A percentile compares a stretch with the other conserved stretches of the same genome.
Evolutionary conservation across 768 basidiomycete species (phyloP).

Genomic region (Tulasnella calospora): DNA sequence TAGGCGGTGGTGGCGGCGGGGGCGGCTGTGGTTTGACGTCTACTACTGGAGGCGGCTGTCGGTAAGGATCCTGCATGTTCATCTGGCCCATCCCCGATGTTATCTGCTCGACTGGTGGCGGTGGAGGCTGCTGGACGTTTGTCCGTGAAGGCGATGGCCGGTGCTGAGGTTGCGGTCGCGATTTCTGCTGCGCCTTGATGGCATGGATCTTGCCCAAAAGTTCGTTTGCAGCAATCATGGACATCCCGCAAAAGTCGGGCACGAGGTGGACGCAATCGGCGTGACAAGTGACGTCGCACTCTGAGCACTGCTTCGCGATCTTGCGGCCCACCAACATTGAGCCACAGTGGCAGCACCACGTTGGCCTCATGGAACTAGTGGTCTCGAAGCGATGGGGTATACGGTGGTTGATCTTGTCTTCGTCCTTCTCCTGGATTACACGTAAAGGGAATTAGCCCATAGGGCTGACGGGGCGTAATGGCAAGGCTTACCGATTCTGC

Average conservation of each 20-base stretch:
- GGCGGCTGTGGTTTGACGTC: slow-evolving; percentile 11
- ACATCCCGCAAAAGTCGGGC: slow-evolving; percentile 99
- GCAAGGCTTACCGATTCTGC: slow-evolving; percentile 59
- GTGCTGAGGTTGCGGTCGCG: slow-evolving; percentile 26
- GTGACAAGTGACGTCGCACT: slow-evolving; percentile 95
- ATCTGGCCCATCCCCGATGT: slow-evolving; percentile 29
- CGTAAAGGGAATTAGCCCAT: background rate
- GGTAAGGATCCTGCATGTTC: slow-evolving; percentile 29
- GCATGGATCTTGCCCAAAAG: slow-evolving; percentile 85
- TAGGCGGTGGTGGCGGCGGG: slow-evolving; percentile 1
- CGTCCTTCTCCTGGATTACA: slow-evolving; percentile 74
- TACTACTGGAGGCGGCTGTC: slow-evolving; percentile 19
- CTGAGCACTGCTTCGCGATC: slow-evolving; percentile 92
- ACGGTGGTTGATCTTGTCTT: slow-evolving; percentile 98
- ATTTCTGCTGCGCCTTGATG: slow-evolving; percentile 56
- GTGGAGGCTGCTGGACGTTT: slow-evolving; percentile 28
- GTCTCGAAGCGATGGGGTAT: slow-evolving; percentile 98
- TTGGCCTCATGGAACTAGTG: slow-evolving; percentile 92
- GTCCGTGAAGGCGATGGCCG: slow-evolving; percentile 31
- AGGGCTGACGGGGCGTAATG: background rate
- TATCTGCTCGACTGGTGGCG: slow-evolving; percentile 28
- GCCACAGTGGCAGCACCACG: slow-evolving; percentile 99
- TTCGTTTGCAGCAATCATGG: slow-evolving; percentile 97
- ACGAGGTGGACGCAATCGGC: slow-evolving; percentile 97
- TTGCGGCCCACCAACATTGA: slow-evolving; percentile 97